A percentile compares a stretch with the other conserved stretches of the same genome.
phyloP scores from a whole-genome alignment of 163 green algal genomes.

The Trebouxiophyceae sp. region DNA sequence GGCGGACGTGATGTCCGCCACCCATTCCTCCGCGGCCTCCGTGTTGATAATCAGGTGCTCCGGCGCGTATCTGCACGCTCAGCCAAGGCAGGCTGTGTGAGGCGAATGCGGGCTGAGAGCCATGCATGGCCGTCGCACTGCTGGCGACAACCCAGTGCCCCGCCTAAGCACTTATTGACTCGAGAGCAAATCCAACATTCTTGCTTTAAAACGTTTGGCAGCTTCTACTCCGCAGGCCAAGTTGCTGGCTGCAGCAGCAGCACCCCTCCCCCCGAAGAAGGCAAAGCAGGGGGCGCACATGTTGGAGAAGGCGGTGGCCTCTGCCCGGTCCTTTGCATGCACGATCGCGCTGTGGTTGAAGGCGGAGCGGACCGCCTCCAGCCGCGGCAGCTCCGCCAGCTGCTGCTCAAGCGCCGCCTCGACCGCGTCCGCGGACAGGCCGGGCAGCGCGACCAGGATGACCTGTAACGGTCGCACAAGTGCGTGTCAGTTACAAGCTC shows the following conservation, averaged over 20 bases:
- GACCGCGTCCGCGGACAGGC: constrained; percentile 73
- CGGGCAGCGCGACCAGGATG: constrained; percentile 87
- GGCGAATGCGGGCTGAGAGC: too few species aligned
- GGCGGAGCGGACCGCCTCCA: constrained; percentile 74
- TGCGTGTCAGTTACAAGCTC: too few species aligned
- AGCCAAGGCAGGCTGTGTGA: too few species aligned
- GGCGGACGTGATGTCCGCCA: constrained; percentile 81
- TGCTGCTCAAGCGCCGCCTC: constrained; percentile 69
- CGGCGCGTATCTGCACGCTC: constrained; percentile 68
- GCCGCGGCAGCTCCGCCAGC: constrained; percentile 75
- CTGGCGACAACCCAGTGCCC: too few species aligned
- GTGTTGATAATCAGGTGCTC: constrained; percentile 99
- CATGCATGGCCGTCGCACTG: too few species aligned
- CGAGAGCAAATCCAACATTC: too few species aligned
- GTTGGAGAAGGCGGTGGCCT: constrained; percentile 57
- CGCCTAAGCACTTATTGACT: too few species aligned
- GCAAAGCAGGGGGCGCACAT: not conserved
- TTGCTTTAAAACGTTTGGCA: too few species aligned
- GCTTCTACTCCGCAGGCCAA: too few species aligned
- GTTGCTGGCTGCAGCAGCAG: too few species aligned
- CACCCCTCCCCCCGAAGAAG: too few species aligned
- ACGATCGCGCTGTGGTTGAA: constrained; percentile 85
- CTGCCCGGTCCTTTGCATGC: constrained; percentile 23
- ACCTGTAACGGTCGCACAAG: too few species aligned
- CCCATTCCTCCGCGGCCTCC: constrained; percentile 82